These are phyloP conservation scores for Penicillium concentricum DNA, from an alignment of 2,329 filamentous ascomycete species.

Conservation along the genomic window DNA sequence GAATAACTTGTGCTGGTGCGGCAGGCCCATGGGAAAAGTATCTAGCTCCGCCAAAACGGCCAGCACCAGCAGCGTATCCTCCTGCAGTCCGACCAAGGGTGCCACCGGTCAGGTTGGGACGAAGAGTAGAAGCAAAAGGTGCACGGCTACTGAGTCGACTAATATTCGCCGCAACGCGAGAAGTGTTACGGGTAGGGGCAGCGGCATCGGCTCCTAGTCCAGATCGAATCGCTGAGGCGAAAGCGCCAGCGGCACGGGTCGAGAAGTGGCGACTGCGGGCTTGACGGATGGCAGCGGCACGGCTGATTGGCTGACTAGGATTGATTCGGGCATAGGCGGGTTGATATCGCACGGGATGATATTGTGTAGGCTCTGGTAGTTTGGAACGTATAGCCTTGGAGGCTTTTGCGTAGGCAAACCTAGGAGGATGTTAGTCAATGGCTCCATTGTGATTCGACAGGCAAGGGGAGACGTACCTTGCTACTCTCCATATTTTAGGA, in stretches of 20 bases:
- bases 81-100: conserved; percentile 80
- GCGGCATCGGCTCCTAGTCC: conserved; percentile 50
- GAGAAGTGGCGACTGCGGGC: conserved; percentile 64
- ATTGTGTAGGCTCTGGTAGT: conserved; percentile 41
- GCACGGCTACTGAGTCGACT: conserved; percentile 69
- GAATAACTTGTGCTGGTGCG: conserved; percentile 82
- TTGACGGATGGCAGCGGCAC: conserved; percentile 62
- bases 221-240: conserved; percentile 50
- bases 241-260: conserved; percentile 50
- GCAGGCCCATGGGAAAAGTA: conserved; percentile 90
- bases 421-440: conserved; percentile 30
- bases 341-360: conserved; percentile 52
- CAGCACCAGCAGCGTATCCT: conserved; percentile 76
- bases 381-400: conserved; percentile 43
- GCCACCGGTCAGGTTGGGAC: conserved; percentile 89
- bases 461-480: conserved; percentile 39
- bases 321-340: conserved; percentile 59
- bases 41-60: conserved; percentile 67
- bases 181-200: conserved; percentile 55
- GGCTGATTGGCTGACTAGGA: conserved; percentile 58
- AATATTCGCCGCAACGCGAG: conserved; percentile 56
- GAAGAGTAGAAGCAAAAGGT: conserved; percentile 83
- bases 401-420: conserved; percentile 51
- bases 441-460: conserved; percentile 2
- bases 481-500: conserved; percentile 50